Evolutionary conservation across 352 stramenopile genomes (phyloP), one percentile per base, ranked within the genome.

Genomic region (Phytophthora syringae): DNA sequence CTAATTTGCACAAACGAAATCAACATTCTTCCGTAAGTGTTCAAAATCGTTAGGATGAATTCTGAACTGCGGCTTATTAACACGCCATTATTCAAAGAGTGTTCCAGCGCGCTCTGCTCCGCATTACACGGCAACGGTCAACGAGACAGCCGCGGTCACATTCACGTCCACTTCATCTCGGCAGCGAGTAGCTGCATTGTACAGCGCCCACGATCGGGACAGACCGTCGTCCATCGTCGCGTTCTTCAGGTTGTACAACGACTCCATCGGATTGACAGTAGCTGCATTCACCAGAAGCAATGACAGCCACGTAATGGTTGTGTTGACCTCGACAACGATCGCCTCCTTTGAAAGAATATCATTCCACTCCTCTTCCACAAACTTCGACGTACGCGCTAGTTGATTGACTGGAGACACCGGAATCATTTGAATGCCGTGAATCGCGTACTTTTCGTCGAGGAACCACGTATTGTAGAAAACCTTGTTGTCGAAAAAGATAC

Each of bases 341-440:
- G 49, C 10, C 40, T 86, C 71, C 57, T 89, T 87, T 16, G 77
- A 76, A 16, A 90, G 54, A 7, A 90, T 64, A 36, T 87, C 71
- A 40, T 85, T 75, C 82, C 82, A 90, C 27, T 90, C 82, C 48
- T 90, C 49, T 57, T 83, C 69, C 18, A 88, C 64, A 36, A 90
- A 90, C 28, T 48, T 75, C 2, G 69, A 27, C 12, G 79, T 83
- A 42, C 82, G 82, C 36, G 84, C 77, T 11, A 85, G 71, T 57
- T 87, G 75, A 51, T 79, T 88, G 63, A 88, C 76, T 9, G 82
- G 82, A 15, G 79, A 85, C 30, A 88, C 74, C 9, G 74, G 80
- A 28, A 89, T 82, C 80, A 89, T 89, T 62, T 89, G 80, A 44
- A 89, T 89, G 36, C 80, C 80, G 56, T 89, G 80, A 57, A 89